Conservation (phyloP, 345 rosid genomes). For the Hirschfeldia incana region DNA sequence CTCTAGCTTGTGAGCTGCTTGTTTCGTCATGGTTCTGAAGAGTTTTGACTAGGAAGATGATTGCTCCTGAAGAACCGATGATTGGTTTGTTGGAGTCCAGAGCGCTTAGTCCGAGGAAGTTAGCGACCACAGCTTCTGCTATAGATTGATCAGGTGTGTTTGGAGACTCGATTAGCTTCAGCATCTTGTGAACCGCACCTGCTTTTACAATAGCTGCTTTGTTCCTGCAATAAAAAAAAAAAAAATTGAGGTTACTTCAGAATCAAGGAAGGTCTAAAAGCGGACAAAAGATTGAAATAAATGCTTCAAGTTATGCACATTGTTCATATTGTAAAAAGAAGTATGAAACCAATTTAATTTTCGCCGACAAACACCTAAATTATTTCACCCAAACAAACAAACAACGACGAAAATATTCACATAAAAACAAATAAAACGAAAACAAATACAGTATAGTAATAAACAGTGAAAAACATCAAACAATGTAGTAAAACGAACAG, state of each 20-base stretch:
- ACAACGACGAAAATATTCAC: slow-evolving; percentile 5
- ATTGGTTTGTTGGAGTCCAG: slow-evolving; percentile 85
- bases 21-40: slow-evolving; percentile 46
- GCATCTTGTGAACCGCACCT: slow-evolving; percentile 93
- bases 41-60: slow-evolving; percentile 67
- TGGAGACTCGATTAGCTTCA: slow-evolving; percentile 73
- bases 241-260: background rate
- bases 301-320: slow-evolving; percentile 21
- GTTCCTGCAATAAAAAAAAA: slow-evolving; percentile 55
- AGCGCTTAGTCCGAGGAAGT: slow-evolving; percentile 92
- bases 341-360: background rate
- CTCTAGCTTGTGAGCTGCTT: slow-evolving; percentile 65
- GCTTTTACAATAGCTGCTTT: slow-evolving; percentile 99
- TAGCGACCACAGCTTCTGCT: slow-evolving; percentile 85
- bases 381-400: slow-evolving; percentile 18
- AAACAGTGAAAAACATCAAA: background rate
- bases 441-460: background rate
- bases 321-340: slow-evolving; percentile 9
- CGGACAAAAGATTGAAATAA: background rate
- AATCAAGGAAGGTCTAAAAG: slow-evolving; percentile 7
- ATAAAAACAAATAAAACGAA: background rate
- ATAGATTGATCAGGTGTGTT: slow-evolving; percentile 47
- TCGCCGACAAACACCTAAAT: slow-evolving; percentile 16
- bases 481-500: background rate
- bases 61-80: slow-evolving; percentile 89